Base-by-base conservation (phyloP, 768 basidiomycete genomes). In the Tricholoma hemisulphureum region DNA sequence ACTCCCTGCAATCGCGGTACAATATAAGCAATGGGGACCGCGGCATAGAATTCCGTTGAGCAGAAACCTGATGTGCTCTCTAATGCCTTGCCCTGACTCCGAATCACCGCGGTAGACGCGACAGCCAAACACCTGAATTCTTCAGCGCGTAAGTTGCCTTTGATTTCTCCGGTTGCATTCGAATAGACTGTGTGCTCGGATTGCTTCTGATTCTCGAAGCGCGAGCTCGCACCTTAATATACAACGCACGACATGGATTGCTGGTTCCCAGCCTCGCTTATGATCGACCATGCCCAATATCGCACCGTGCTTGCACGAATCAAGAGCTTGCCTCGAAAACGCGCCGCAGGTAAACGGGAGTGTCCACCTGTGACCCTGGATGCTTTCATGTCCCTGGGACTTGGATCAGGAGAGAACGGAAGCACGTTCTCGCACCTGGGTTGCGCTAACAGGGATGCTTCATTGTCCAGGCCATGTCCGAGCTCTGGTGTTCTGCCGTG, bases 381-480 rank as follows among this genome's bases (percentile, higher is more conserved):
- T 51, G 62, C 59, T 50, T 50, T 67, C 20, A 65, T 65, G 64
- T 66, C 67, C 7, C 63, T 65, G 51, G 59, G 64, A 13, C 48
- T 73, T 55, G 71, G 71, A n/a, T 70, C 70, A 52, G 63, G 59
- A 13, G 60, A 59, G 10, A 58, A 60, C 37, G 68, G 70, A 11
- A 59, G 56, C 26, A 62, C 70, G 2, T 58, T 71, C 18, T 64
- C 63, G 48, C 62, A 59, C 39, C 58, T 63, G 21, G 56, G 65
- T 57, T 73, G 71, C 52, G 69, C 64, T n/a, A 71, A 70, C 46
- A 45, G 59, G 24, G 52, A 50, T 28, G 56, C 31, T 10, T 49
- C 46, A 49, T 4, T 13, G 23, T 6, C 11, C 43, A n/a, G 11
- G 20, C 49, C 29, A 28, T 62, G 63, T 37, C 50, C n/a, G 16